Evolutionary conservation across 805 yeast species (phyloP).

Genomic region (Barnettozyma wickerhamii): DNA sequence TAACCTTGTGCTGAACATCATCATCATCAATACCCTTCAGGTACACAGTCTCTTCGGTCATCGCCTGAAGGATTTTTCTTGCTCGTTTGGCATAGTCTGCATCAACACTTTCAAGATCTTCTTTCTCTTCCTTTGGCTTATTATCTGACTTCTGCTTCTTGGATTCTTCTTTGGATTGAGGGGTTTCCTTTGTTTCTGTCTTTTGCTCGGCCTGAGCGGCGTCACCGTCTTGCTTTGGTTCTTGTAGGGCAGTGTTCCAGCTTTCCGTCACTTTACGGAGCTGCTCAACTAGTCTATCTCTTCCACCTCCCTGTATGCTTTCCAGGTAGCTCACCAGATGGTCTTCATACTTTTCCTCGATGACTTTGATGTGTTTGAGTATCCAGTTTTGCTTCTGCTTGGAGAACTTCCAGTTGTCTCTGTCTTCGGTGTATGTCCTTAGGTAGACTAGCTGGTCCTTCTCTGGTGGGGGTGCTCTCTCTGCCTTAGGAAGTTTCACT

Average conservation of each 20-base stretch:
- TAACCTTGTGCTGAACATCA: not conserved
- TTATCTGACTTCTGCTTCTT: not conserved
- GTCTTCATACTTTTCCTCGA: conserved; percentile 49
- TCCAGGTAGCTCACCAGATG: conserved; percentile 48
- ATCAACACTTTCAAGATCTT: conserved; percentile 23
- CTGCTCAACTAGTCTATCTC: conserved; percentile 49
- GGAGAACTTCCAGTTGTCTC: conserved; percentile 72
- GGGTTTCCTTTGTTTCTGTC: not conserved
- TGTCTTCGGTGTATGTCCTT: conserved; percentile 51
- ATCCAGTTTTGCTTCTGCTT: conserved; percentile 88
- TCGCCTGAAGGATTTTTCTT: conserved; percentile 18
- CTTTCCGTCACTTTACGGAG: conserved; percentile 40
- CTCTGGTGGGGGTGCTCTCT: conserved; percentile 69
- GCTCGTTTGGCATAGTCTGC: conserved; percentile 26
- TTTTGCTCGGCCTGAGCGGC: not conserved
- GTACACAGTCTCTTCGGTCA: conserved; percentile 16
- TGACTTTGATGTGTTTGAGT: conserved; percentile 50
- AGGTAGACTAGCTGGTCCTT: conserved; percentile 69
- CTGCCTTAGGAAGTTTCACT: conserved; percentile 60
- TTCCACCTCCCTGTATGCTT: conserved; percentile 69
- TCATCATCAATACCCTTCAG: conserved; percentile 21
- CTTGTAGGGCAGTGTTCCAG: conserved; percentile 47
- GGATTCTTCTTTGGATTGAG: not conserved
- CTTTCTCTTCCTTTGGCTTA: conserved; percentile 6
- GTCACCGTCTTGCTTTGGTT: conserved; percentile 12